Conservation (phyloP, 228 moss, liverwort and hornwort species). For the Sphagnum fallax region DNA sequence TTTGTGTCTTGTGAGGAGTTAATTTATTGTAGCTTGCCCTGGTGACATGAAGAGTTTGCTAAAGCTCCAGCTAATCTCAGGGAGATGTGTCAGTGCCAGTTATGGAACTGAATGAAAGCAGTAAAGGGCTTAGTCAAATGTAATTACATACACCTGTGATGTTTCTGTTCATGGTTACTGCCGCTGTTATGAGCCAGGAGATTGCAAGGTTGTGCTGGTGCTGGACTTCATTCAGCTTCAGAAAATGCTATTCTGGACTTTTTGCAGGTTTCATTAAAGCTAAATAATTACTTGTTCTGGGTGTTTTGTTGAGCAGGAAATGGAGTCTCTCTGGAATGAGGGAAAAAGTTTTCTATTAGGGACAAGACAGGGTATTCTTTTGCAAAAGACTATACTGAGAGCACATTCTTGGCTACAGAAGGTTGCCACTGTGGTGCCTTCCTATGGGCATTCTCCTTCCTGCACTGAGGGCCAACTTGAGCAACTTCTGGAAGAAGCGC, state of each 20-base stretch:
- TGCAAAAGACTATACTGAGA: slow-evolving; percentile 39
- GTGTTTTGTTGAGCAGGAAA: slow-evolving; percentile 27
- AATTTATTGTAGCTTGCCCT: no score
- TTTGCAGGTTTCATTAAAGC: background rate
- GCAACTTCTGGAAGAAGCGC: slow-evolving; percentile 60
- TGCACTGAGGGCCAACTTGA: slow-evolving; percentile 66
- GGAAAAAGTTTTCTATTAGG: slow-evolving; percentile 28
- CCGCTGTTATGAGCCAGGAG: no score
- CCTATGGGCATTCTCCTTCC: slow-evolving; percentile 48
- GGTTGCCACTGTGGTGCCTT: slow-evolving; percentile 55
- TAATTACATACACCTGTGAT: background rate
- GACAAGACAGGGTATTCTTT: slow-evolving; percentile 24
- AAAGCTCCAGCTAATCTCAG: no score
- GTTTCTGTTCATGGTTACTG: background rate
- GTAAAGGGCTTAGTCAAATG: background rate
- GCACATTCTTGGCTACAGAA: slow-evolving; percentile 68
- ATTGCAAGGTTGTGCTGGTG: no score
- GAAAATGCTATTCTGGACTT: background rate
- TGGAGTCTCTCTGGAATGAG: slow-evolving; percentile 48
- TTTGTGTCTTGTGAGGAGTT: background rate
- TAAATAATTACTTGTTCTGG: background rate
- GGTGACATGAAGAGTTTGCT: no score
- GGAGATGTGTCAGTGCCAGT: no score
- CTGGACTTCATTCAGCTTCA: no score
- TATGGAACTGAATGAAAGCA: background rate